Base-by-base conservation (phyloP, 495 filamentous ascomycete genomes). In the Aspergillus nanangensis region DNA sequence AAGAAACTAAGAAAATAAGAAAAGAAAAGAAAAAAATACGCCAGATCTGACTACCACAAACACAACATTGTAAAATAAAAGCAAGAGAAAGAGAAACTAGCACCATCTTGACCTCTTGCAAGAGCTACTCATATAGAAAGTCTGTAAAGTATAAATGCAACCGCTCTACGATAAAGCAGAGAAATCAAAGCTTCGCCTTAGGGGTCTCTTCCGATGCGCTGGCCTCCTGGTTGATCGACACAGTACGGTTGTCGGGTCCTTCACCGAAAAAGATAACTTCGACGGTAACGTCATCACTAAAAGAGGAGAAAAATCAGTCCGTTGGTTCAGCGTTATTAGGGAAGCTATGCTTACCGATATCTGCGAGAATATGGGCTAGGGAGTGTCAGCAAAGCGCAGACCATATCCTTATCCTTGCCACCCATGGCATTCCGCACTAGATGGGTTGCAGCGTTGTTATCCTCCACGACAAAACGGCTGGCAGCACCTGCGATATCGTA, bases 241-340 rank as follows among this genome's bases (percentile, higher is more conserved):
- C 82, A 44, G 84, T 82, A 17, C 90, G 88, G 49, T 74, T 81
- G 46, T 87, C 79, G n/a, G 65, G 55, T 18, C 83, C 80, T 34
- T 95, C 78, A 31, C 93, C 93, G 57, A 98, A 98, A 78, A 98
- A 98, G 60, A 98, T 94, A 33, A 98, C 93, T 68, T 98, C 90
- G 20, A 98, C 94, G 0, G 93, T 98, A 36, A 98, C 72, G 66
- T 98, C 93, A 61, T 98, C 93, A 45, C 88, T 88, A 51, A 13
- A 20, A 18, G n/a, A n/a, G n/a, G n/a, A n/a, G n/a, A n/a, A n/a
- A n/a, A n/a, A n/a, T n/a, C n/a, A n/a, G n/a, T n/a, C n/a, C n/a
- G n/a, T n/a, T n/a, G n/a, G n/a, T n/a, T n/a, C n/a, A n/a, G n/a
- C n/a, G n/a, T n/a, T n/a, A n/a, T 13, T 23, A 31, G 3, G 17